phyloP scores from a whole-genome alignment of 495 filamentous ascomycete genomes.

The Aspergillus indologenus region DNA sequence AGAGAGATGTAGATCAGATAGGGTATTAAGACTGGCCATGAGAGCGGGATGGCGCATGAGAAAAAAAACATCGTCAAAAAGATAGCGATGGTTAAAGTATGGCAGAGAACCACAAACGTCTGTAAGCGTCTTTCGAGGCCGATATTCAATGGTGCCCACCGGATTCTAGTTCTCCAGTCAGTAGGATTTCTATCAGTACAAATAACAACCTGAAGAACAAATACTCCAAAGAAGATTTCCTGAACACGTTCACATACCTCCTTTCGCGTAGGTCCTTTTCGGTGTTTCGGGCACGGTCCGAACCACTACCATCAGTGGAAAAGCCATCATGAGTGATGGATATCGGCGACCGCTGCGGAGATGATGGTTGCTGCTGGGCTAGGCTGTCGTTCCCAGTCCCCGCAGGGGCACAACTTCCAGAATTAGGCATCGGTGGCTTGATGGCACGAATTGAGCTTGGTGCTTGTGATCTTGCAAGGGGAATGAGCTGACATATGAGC shows the following conservation, averaged over 20 bases:
- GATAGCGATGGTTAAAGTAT: constrained; percentile 76
- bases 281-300: not conserved
- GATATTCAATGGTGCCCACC: constrained; percentile 84
- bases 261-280: not conserved
- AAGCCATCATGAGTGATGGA: not conserved
- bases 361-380: not conserved
- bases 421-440: not conserved
- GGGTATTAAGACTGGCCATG: constrained; percentile 88
- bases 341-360: not conserved
- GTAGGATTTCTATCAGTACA: not conserved
- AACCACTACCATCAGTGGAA: not conserved
- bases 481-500: not conserved
- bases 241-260: not conserved
- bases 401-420: not conserved
- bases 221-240: not conserved
- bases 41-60: constrained; percentile 81
- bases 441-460: not conserved
- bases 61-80: constrained; percentile 84
- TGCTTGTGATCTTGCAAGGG: not conserved
- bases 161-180: constrained; percentile 49
- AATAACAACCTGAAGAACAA: too few species aligned
- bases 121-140: constrained; percentile 83
- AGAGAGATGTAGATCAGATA: constrained; percentile 81
- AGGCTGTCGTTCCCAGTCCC: not conserved
- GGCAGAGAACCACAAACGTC: constrained; percentile 78